A percentile compares a stretch with the other conserved stretches of the same genome.
Evolutionary conservation across 768 basidiomycete species (phyloP).

Genomic region (Mycena metata): DNA sequence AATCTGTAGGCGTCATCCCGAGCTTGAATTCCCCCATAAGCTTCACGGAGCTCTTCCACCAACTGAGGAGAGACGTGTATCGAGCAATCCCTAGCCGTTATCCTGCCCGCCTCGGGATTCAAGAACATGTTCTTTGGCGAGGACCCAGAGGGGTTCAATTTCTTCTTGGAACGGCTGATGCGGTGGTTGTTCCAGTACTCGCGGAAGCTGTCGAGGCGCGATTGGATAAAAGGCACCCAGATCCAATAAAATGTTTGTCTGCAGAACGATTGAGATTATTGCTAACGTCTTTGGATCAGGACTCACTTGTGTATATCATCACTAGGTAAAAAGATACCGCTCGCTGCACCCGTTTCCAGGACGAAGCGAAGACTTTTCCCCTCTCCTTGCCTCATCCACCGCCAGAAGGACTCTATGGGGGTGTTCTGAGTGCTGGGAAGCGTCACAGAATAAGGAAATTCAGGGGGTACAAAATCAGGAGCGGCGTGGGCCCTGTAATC

Average conservation of each 20-base stretch:
- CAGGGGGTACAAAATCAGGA: neutral
- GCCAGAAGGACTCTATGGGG: slow-evolving; percentile 16
- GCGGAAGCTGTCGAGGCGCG: slow-evolving; percentile 4
- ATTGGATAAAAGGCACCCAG: slow-evolving; percentile 16
- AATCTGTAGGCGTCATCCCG: slow-evolving; percentile 23
- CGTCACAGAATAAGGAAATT: neutral
- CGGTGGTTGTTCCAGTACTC: slow-evolving; percentile 25
- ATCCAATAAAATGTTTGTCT: slow-evolving; percentile 26
- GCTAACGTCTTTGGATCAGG: no score
- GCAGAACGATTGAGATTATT: no score
- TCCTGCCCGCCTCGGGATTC: neutral
- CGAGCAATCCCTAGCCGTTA: slow-evolving; percentile 10
- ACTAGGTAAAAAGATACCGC: neutral
- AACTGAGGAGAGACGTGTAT: slow-evolving; percentile 17
- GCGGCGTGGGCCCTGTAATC: no score
- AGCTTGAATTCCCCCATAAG: slow-evolving; percentile 10
- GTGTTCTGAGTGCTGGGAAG: slow-evolving; percentile 22
- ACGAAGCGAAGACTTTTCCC: neutral
- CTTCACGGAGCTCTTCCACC: slow-evolving; percentile 21
- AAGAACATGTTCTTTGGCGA: slow-evolving; percentile 5
- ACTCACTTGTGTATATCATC: neutral
- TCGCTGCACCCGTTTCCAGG: neutral
- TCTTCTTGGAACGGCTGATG: neutral
- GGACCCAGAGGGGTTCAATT: neutral
- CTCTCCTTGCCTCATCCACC: slow-evolving; percentile 1